These are phyloP conservation scores for Tylopilus plumbeoviolaceoides DNA, from an alignment of 768 basidiomycete species.

Conservation along the genomic window DNA sequence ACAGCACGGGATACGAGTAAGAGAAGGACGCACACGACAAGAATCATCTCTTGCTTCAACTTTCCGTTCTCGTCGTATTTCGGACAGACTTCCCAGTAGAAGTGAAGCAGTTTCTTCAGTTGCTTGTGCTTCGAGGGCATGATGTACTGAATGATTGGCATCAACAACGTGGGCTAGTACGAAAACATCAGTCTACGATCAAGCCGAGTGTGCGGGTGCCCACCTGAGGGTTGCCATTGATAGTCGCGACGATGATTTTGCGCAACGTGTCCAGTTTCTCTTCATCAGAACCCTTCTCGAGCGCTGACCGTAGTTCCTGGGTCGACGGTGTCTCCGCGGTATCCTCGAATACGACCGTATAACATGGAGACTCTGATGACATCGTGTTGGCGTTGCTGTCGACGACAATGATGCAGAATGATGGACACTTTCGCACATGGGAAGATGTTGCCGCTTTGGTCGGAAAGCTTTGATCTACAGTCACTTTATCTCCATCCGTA, in stretches of 20 bases:
- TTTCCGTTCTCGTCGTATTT: constrained; percentile 97
- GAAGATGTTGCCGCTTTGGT: constrained; percentile 9
- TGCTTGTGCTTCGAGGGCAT: constrained; percentile 94
- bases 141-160: constrained; percentile 98
- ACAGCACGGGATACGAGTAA: constrained; percentile 2
- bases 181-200: background rate
- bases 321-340: constrained; percentile 71
- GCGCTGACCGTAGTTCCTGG: constrained; percentile 71
- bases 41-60: constrained; percentile 99
- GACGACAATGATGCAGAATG: constrained; percentile 10
- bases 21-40: constrained; percentile 73
- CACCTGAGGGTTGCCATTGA: constrained; percentile 93
- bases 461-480: too few species aligned
- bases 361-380: constrained; percentile 61
- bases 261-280: constrained; percentile 95
- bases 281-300: constrained; percentile 96
- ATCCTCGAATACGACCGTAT: constrained; percentile 76
- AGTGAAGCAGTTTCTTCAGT: constrained; percentile 94
- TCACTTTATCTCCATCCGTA: too few species aligned
- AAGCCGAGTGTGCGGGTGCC: constrained; percentile 20
- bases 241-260: constrained; percentile 87
- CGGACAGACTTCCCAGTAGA: constrained; percentile 97
- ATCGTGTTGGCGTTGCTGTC: constrained; percentile 17
- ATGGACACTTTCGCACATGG: background rate
- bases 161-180: constrained; percentile 79